Evolutionary conservation across 305 asterid species (phyloP).

Genomic region (Fraxinus floribunda): DNA sequence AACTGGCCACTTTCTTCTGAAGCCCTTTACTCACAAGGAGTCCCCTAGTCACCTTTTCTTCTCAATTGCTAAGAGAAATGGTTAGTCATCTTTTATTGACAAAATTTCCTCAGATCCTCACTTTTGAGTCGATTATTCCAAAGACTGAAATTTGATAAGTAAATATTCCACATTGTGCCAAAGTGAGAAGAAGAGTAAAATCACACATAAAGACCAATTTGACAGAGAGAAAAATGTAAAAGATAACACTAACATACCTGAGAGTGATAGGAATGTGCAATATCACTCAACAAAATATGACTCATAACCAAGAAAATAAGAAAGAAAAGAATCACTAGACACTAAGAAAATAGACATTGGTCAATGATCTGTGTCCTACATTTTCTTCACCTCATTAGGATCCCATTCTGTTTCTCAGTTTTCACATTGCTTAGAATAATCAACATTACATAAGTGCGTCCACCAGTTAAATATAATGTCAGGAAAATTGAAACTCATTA

Average conservation of each 20-base stretch:
- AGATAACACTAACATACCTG: not conserved
- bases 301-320: not conserved
- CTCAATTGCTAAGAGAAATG: not conserved
- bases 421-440: not conserved
- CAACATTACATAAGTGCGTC: not conserved
- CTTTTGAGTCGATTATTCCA: not conserved
- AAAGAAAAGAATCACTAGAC: not conserved
- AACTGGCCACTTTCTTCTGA: not conserved
- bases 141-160: not conserved
- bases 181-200: not conserved
- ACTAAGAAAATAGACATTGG: not conserved
- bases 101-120: not conserved
- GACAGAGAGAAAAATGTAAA: not conserved
- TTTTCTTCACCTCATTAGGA: not conserved
- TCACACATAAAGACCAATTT: constrained; percentile 1
- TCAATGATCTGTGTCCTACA: not conserved
- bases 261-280: not conserved
- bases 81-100: not conserved
- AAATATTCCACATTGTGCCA: not conserved
- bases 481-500: not conserved
- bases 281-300: not conserved
- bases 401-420: not conserved
- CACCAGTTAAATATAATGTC: not conserved
- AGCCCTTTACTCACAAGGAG: not conserved
- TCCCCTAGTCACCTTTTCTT: not conserved